Conservation (phyloP, 2,329 filamentous ascomycete species). For the Xylaria arbuscula region DNA sequence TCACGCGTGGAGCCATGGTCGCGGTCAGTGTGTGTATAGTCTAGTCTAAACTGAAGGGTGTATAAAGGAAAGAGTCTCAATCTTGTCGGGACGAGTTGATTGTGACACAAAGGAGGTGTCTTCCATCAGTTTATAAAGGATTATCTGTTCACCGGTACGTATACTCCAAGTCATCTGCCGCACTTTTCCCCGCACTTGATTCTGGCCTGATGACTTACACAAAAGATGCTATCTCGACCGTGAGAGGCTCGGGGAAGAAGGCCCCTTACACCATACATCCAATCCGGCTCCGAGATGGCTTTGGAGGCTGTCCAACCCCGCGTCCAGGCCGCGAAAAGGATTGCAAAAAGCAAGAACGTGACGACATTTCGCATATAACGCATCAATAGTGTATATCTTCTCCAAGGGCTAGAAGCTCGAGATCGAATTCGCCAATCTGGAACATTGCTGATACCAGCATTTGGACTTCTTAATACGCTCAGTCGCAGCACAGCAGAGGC, state of each 20-base stretch:
- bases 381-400: background rate
- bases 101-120: background rate
- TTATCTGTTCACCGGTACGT: background rate
- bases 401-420: background rate
- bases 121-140: background rate
- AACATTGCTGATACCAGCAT: background rate
- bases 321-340: background rate
- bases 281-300: background rate
- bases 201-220: background rate
- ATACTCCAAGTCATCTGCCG: background rate
- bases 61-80: background rate
- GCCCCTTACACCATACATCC: background rate
- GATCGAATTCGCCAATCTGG: background rate
- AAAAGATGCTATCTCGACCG: background rate
- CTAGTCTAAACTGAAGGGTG: background rate
- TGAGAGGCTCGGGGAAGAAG: background rate
- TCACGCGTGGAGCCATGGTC: constrained; percentile 15
- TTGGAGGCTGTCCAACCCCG: constrained; percentile 3
- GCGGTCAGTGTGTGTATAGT: background rate
- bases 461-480: background rate
- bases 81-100: background rate
- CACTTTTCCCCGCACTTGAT: background rate
- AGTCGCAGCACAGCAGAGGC: background rate
- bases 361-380: constrained; percentile 1
- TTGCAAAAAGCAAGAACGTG: background rate